Evolutionary conservation across 306 rosid genomes (phyloP).

Genomic region (Oemleria cerasiformis): DNA sequence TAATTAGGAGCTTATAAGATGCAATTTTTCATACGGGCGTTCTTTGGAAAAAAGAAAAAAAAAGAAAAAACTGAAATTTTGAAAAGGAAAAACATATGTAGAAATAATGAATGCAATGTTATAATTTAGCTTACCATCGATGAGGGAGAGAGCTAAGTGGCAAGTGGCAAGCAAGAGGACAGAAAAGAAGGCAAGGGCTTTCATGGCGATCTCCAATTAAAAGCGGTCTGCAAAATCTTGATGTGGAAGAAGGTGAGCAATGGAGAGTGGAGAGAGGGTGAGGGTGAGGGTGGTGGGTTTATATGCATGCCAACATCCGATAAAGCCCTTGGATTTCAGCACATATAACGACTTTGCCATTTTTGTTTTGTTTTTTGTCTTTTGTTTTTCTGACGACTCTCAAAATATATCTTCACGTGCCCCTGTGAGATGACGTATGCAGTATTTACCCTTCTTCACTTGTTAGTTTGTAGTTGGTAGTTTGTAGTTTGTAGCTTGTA

Average conservation of each 20-base stretch:
- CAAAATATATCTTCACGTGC: conserved; percentile 11
- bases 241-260: background rate
- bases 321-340: conserved; percentile 27
- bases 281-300: conserved; percentile 35
- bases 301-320: conserved; percentile 53
- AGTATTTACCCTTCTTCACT: conserved; percentile 5
- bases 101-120: background rate
- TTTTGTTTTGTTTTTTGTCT: background rate
- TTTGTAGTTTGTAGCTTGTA: too few relatives aligned
- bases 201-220: conserved; percentile 21
- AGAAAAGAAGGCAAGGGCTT: conserved; percentile 29
- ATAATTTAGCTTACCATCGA: conserved; percentile 53
- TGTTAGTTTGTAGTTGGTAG: too few relatives aligned
- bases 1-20: background rate
- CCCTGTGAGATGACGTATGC: conserved; percentile 11
- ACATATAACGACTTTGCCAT: conserved; percentile 48
- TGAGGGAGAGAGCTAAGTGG: conserved; percentile 50
- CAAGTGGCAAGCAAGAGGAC: conserved; percentile 52
- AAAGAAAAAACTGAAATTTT: too few relatives aligned
- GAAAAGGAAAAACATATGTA: background rate
- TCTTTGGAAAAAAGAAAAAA: background rate
- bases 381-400: background rate
- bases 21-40: background rate
- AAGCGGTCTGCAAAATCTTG: background rate
- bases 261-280: background rate